These are phyloP conservation scores for Avicennia marina DNA, from an alignment of 257 asterid species.

Conservation along the genomic window DNA sequence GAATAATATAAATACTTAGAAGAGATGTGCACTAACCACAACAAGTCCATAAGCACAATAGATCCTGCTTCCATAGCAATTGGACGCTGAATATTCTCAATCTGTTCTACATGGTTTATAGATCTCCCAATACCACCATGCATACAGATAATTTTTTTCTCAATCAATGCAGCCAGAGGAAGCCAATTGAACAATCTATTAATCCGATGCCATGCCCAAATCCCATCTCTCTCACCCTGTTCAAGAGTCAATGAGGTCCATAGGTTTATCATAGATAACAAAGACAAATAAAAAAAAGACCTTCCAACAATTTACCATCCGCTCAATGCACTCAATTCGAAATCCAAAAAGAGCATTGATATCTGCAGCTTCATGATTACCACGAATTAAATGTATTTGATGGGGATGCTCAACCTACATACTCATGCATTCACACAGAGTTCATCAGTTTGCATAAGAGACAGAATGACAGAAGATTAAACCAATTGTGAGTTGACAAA, in stretches of 20 bases:
- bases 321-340: slow-evolving; percentile 98
- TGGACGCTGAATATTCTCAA: slow-evolving; percentile 93
- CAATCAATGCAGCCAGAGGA: slow-evolving; percentile 93
- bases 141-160: slow-evolving; percentile 96
- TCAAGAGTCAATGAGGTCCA: slow-evolving; percentile 20
- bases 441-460: slow-evolving; percentile 15
- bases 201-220: slow-evolving; percentile 97
- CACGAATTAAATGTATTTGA: slow-evolving; percentile 93
- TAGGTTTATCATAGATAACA: slow-evolving; percentile 10
- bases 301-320: slow-evolving; percentile 54
- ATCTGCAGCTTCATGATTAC: slow-evolving; percentile 99
- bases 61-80: slow-evolving; percentile 99
- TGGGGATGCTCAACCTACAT: slow-evolving; percentile 81
- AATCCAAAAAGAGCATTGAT: slow-evolving; percentile 98
- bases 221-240: slow-evolving; percentile 99
- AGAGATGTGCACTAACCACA: slow-evolving; percentile 58
- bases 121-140: slow-evolving; percentile 99
- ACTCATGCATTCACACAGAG: slow-evolving; percentile 17
- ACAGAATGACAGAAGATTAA: background rate
- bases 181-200: slow-evolving; percentile 98
- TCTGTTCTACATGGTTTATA: slow-evolving; percentile 92
- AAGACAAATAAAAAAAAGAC: background rate
- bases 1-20: slow-evolving; percentile 1
- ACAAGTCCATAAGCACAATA: slow-evolving; percentile 90
- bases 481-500: slow-evolving; percentile 13